Base-by-base conservation (phyloP, 495 filamentous ascomycete genomes). In the Beverwykella pulmonaria region DNA sequence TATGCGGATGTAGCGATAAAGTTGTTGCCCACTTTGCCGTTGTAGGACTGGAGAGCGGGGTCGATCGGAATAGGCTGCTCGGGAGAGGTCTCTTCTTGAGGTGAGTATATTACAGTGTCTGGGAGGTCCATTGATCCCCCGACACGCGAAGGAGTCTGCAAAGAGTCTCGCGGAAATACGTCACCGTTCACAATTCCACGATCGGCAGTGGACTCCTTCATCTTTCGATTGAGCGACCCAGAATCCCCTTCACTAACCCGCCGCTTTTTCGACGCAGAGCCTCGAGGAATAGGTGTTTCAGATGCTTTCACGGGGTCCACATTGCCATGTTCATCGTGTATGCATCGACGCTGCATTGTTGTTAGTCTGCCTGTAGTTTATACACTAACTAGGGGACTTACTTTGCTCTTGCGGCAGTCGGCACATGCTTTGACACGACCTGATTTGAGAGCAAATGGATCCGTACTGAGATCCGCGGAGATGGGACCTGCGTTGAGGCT, bases 361-460 rank as follows among this genome's bases (percentile, higher is more conserved):
- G 56, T 77, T 56, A 79, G 69, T 70, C 63, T 7, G 32, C 47
- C 57, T 23, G 69, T 58, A 32, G 17, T 25, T 50, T 44, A 46
- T 25, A 34, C 44, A 1, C 36, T 34, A 27, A 30, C 22, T 15
- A 63, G 15, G 15, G 70, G 74, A 69, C 77, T 71, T 65, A 87
- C 86, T 83, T 89, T 89, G 79, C 84, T 87, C 73, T 84, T 88
- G 20, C 86, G 83, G 70, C 86, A 89, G 62, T 88, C 85, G 62
- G 84, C 81, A 67, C 86, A 89, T 12, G 86, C 86, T 70, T 87
- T 88, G 65, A 79, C 85, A 19, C 77, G 61, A 7, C 76, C 75
- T 0, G 72, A 83, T 74, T 86, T 83, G 22, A 44, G 27, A 17
- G 67, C 68, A 20, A 27, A 52, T 2, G 23, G 44, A 25, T 71